These are phyloP conservation scores for Carnegiea gigantea DNA, from an alignment of 179 eudicot genomes.

Conservation along the genomic window DNA sequence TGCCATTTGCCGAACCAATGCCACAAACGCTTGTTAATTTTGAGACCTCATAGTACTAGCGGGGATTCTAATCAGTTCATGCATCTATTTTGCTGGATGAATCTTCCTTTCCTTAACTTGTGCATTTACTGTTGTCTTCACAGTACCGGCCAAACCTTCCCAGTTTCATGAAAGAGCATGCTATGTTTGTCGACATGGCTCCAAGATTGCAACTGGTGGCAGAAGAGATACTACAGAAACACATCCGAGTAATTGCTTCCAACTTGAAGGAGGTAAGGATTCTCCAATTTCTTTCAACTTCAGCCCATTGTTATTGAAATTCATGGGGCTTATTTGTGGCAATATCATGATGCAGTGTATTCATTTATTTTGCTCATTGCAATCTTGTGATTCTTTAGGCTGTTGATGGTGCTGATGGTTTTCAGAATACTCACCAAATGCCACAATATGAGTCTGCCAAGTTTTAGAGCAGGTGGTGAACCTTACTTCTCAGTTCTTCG, in stretches of 20 bases:
- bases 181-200: constrained; percentile 84
- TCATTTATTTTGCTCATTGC: neutral
- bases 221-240: constrained; percentile 76
- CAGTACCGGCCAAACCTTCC: constrained; percentile 87
- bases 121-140: constrained; percentile 14
- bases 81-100: neutral
- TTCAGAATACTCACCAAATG: constrained; percentile 89
- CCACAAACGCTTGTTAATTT: no score
- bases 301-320: neutral
- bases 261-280: constrained; percentile 73
- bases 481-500: neutral
- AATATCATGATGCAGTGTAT: neutral
- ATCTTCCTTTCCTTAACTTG: constrained; percentile 3
- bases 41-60: neutral
- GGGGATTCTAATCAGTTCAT: no score
- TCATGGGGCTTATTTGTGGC: neutral
- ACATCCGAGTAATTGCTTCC: constrained; percentile 58
- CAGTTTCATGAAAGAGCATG: constrained; percentile 66
- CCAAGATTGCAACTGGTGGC: constrained; percentile 82
- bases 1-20: no score
- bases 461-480: constrained; percentile 78
- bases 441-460: constrained; percentile 80
- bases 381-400: constrained; percentile 47
- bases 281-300: constrained; percentile 2
- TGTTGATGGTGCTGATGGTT: constrained; percentile 93